Conservation (phyloP, 768 basidiomycete genomes). For the Tylopilus sp. region DNA sequence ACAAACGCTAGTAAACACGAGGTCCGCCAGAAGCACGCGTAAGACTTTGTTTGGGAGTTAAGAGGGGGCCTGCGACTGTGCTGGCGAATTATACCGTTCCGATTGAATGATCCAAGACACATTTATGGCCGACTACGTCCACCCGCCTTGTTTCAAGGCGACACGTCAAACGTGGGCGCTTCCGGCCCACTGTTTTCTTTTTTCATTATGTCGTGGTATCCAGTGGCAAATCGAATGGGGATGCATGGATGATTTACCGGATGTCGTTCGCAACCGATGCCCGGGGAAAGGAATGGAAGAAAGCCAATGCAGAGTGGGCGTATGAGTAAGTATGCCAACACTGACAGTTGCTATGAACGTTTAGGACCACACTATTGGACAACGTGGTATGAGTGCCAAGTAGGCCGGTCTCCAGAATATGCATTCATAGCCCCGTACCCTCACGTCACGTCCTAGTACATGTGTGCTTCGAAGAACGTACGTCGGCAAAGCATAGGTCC, state of each 20-base stretch:
- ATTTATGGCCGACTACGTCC: slow-evolving; percentile 1
- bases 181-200: not conserved
- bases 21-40: slow-evolving; percentile 27
- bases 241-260: not conserved
- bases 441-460: not conserved
- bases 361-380: not conserved
- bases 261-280: not conserved
- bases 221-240: not conserved
- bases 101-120: not conserved
- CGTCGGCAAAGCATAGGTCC: not conserved
- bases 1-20: slow-evolving; percentile 19
- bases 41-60: slow-evolving; percentile 22
- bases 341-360: not conserved
- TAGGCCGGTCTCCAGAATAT: not conserved
- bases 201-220: too few relatives aligned
- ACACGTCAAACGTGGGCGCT: not conserved
- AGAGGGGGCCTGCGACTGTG: slow-evolving; percentile 7
- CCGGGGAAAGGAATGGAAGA: not conserved
- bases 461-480: not conserved
- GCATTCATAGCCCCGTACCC: not conserved
- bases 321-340: not conserved
- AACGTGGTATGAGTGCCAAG: not conserved
- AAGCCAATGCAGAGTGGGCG: not conserved
- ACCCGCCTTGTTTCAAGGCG: not conserved
- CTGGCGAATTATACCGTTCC: not conserved